Evolutionary conservation across 2,329 filamentous ascomycete genomes (phyloP), one percentile per base, ranked within the genome.

Genomic region (Ilyonectria sp.): DNA sequence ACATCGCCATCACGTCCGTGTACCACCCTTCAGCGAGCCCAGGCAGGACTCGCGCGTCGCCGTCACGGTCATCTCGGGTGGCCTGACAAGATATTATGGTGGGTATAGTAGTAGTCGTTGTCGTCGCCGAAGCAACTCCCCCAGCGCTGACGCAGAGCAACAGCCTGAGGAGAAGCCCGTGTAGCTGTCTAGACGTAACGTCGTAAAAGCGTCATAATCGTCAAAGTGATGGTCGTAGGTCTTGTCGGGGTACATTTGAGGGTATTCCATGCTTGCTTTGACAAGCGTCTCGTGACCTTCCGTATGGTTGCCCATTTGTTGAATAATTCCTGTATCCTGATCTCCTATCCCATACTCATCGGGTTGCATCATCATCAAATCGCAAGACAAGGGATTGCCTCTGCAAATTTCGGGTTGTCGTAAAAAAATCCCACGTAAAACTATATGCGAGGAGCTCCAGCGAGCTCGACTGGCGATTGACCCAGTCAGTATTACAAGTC

Each of bases 131-230:
- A 74, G 77, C 78, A 76, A 76, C 76, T 73, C 74, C 72, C 69
- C 73, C 74, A 74, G 74, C 65, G 77, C 76, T 73, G 75, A 70
- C 71, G 71, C 67, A 70, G 72, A 72, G 72, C 70, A 76, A 59
- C 76, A 76, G 75, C 71, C 72, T 75, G 70, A 75, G 71, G 70
- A 76, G 69, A 74, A 75, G 79, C 76, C 73, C 76, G 76, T 77
- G 76, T 79, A 78, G 79, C 79, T 82, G 81, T 83, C 82, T 83
- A 83, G 81, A 83, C 81, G 79, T 83, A 79, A 82, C 78, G 79
- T 83, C 82, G 79, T 83, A 78, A 83, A 82, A 82, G 79, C 80
- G 79, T 82, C 81, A 79, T 82, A 79, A 82, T 83, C 81, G 80
- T 83, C 81, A 83, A 43, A 80, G 78, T 78, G 79, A 74, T 79